A percentile compares a stretch with the other conserved stretches of the same genome.
phyloP scores from a whole-genome alignment of 768 basidiomycete species.

The Leucogyrophana mollusca region DNA sequence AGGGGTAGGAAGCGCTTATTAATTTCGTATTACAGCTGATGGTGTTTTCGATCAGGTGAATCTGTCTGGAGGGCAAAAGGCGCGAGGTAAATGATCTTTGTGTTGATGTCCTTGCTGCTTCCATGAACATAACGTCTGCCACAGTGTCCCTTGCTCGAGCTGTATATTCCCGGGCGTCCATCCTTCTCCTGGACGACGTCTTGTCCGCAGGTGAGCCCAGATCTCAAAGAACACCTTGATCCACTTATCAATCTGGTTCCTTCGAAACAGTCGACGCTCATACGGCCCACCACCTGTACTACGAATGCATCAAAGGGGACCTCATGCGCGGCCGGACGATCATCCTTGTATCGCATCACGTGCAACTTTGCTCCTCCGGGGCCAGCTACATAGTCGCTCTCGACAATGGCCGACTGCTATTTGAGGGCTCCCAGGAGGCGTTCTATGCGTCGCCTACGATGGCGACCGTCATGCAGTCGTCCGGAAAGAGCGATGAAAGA shows the following conservation, averaged over 20 bases:
- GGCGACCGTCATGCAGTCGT: slow-evolving; percentile 63
- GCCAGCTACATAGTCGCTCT: slow-evolving; percentile 82
- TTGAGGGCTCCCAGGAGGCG: slow-evolving; percentile 60
- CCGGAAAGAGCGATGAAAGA: slow-evolving; percentile 27
- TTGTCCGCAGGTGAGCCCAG: slow-evolving; percentile 41
- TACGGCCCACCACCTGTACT: slow-evolving; percentile 80
- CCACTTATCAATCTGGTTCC: background rate
- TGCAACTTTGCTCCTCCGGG: slow-evolving; percentile 80
- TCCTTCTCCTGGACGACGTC: slow-evolving; percentile 85
- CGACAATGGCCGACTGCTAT: slow-evolving; percentile 68
- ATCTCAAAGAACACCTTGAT: background rate
- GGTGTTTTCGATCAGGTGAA: slow-evolving; percentile 19
- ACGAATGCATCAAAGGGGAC: slow-evolving; percentile 77
- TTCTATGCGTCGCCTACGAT: slow-evolving; percentile 73
- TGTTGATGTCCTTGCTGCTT: background rate
- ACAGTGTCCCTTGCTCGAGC: slow-evolving; percentile 80
- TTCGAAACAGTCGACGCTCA: slow-evolving; percentile 68
- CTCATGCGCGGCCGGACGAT: slow-evolving; percentile 78
- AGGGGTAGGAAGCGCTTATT: slow-evolving; percentile 45
- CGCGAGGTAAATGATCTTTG: slow-evolving; percentile 45
- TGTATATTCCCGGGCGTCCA: slow-evolving; percentile 83
- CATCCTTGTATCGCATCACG: slow-evolving; percentile 91
- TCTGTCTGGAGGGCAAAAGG: slow-evolving; percentile 58
- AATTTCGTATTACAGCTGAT: background rate
- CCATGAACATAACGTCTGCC: slow-evolving; percentile 2